Evolutionary conservation across 1,284 basidiomycete genomes (phyloP).

Genomic region (Ganoderma multipileum): DNA sequence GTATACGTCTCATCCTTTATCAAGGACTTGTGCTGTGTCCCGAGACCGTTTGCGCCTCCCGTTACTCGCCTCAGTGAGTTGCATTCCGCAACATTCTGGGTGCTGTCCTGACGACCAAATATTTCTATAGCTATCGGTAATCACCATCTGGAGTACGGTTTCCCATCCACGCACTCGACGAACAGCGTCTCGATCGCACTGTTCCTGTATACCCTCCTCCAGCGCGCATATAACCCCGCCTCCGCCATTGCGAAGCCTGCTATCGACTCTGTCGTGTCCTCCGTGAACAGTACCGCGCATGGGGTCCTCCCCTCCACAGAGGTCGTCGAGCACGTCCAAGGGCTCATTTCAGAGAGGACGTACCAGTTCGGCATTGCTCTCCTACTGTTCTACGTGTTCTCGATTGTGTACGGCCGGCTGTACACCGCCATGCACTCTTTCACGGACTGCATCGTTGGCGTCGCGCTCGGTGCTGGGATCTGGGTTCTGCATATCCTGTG

Average conservation of each 20-base stretch:
- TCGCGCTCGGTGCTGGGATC: slow-evolving; percentile 68
- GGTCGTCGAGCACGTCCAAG: slow-evolving; percentile 11
- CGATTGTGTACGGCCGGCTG: slow-evolving; percentile 88
- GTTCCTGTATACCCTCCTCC: slow-evolving; percentile 68
- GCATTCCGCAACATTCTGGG: neutral
- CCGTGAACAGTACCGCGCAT: neutral
- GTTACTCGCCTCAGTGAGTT: slow-evolving; percentile 83
- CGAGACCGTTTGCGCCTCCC: slow-evolving; percentile 91
- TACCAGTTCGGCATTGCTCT: slow-evolving; percentile 53
- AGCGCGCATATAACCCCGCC: slow-evolving; percentile 51
- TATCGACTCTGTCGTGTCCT: neutral
- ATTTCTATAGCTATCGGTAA: slow-evolving; percentile 75
- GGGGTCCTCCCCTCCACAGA: slow-evolving; percentile 15
- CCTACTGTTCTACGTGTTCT: slow-evolving; percentile 71
- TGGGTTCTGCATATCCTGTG: slow-evolving; percentile 62
- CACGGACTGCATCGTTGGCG: slow-evolving; percentile 77
- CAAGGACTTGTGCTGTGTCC: slow-evolving; percentile 92
- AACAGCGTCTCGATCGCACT: slow-evolving; percentile 91
- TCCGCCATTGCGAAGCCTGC: slow-evolving; percentile 18
- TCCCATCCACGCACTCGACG: slow-evolving; percentile 96
- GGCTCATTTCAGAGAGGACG: slow-evolving; percentile 48
- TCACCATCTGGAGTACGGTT: slow-evolving; percentile 91
- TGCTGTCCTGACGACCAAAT: neutral
- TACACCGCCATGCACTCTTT: slow-evolving; percentile 94
- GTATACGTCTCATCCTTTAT: slow-evolving; percentile 86